Evolutionary conservation across 2,329 filamentous ascomycete genomes (phyloP).

Genomic region (Aureobasidium subglaciale): DNA sequence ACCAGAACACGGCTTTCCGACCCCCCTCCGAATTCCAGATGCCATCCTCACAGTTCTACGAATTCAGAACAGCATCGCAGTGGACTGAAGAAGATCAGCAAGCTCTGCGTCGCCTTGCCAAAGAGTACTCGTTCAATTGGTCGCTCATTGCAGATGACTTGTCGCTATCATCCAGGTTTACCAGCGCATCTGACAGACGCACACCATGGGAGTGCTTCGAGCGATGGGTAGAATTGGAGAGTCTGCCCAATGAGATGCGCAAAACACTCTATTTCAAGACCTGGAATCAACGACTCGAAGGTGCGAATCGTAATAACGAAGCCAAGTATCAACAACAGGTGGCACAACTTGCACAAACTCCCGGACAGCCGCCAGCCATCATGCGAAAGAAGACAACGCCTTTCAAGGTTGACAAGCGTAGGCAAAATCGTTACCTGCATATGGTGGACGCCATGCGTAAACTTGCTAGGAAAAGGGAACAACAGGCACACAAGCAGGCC

Average conservation of each 20-base stretch:
- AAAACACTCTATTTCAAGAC: slow-evolving; percentile 93
- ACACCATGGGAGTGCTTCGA: slow-evolving; percentile 99
- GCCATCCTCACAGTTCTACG: slow-evolving; percentile 86
- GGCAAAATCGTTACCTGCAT: slow-evolving; percentile 78
- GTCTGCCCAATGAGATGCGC: slow-evolving; percentile 83
- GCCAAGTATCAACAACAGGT: slow-evolving; percentile 52
- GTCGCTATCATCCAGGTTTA: slow-evolving; percentile 64
- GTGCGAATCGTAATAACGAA: slow-evolving; percentile 53
- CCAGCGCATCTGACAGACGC: slow-evolving; percentile 79
- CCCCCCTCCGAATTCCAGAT: slow-evolving; percentile 87
- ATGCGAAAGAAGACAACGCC: slow-evolving; percentile 67
- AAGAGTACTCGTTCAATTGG: slow-evolving; percentile 97
- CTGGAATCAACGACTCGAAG: slow-evolving; percentile 56
- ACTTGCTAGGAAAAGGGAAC: slow-evolving; percentile 87
- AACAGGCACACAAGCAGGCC: slow-evolving; percentile 76
- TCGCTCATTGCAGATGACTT: slow-evolving; percentile 82
- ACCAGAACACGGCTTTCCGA: slow-evolving; percentile 85
- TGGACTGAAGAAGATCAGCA: slow-evolving; percentile 91
- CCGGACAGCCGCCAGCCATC: slow-evolving; percentile 44
- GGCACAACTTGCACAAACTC: slow-evolving; percentile 49
- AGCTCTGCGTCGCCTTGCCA: slow-evolving; percentile 73
- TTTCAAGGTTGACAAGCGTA: slow-evolving; percentile 75
- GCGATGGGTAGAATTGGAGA: slow-evolving; percentile 87
- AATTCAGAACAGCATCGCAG: slow-evolving; percentile 76
- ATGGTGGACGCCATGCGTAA: slow-evolving; percentile 95